Base-by-base conservation (phyloP, 345 rosid genomes). In the Syzygium grande region DNA sequence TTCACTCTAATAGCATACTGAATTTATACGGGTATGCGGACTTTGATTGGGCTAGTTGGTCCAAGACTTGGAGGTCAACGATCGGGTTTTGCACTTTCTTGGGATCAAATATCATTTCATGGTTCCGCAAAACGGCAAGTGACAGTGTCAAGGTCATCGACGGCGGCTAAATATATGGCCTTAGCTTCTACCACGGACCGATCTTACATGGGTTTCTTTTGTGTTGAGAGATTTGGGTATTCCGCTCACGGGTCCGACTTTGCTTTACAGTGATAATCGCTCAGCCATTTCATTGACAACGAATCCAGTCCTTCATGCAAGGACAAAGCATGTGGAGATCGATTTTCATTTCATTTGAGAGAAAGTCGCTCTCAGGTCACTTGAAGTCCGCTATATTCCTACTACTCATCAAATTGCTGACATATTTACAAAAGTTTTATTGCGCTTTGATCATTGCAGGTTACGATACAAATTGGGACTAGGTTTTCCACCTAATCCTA, bases 11-110 rank as follows among this genome's bases (percentile, higher is more conserved):
- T 58, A 58, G 29, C 63, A 58, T 13, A 23, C 63, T 77, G n/a
- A 22, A 77, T 34, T 30, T 77, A 77, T 43, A 77, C 1, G 15
- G 5, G 25, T 34, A 77, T 43, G 21, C 15, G 1, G 22, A 34
- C 84, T 29, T 1, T 43, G 1, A 77, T 77, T 15, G 0, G 84
- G 11, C 10, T 19, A 0, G 0, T 10, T 77, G 23, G 21, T 43
- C 0, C 3, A 0, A 77, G 84, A 77, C 46, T 34, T 0, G 2
- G 5, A 77, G 84, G 49, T 34, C 46, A 77, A 77, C 11, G 2
- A 77, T 1, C 2, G 11, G 65, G 4, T 77, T 77, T 43, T 77
- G 46, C 25, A 43, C 49, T 30, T 77, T 77, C 25, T 43, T 30
- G 3, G 11, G 30, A 16, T 30, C 2, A 0, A 29, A 7, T 29